phyloP scores from a whole-genome alignment of 805 yeast genomes.

The Candida ponderosae region DNA sequence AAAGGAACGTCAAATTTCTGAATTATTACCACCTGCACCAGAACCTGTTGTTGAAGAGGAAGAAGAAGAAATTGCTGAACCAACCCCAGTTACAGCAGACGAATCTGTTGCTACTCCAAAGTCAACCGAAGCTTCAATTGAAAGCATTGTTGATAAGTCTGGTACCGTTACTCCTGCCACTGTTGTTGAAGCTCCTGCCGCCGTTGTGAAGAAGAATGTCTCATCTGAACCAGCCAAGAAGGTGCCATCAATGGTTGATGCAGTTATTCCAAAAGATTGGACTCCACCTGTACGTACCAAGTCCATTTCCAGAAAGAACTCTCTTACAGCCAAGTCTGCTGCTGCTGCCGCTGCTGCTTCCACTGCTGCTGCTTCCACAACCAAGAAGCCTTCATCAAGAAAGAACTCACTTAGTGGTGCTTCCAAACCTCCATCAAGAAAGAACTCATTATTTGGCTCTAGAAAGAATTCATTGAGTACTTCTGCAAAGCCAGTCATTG shows the following conservation, averaged over 20 bases:
- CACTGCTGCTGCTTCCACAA: not conserved
- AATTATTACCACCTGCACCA: constrained; percentile 28
- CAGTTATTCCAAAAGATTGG: constrained; percentile 5
- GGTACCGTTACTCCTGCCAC: constrained; percentile 5
- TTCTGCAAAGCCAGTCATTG: not conserved
- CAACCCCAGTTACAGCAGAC: constrained; percentile 8
- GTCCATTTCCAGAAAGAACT: not conserved
- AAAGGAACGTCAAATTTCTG: constrained; percentile 32
- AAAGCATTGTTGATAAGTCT: constrained; percentile 1
- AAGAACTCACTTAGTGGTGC: not conserved
- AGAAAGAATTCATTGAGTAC: constrained; percentile 12
- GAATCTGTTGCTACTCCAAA: not conserved
- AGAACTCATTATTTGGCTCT: constrained; percentile 1
- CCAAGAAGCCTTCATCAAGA: not conserved
- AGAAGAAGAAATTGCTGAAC: no score
- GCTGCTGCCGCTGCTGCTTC: not conserved
- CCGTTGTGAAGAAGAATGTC: not conserved
- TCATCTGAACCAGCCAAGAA: not conserved
- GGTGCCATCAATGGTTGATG: constrained; percentile 4
- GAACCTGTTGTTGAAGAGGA: constrained; percentile 14
- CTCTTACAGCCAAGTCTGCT: not conserved
- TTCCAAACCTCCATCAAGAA: constrained; percentile 1
- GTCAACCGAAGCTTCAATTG: no score
- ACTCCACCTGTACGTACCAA: constrained; percentile 1
- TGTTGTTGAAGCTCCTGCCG: not conserved